Base-by-base conservation (phyloP, 2,329 filamentous ascomycete species). In the Capronia coronata region DNA sequence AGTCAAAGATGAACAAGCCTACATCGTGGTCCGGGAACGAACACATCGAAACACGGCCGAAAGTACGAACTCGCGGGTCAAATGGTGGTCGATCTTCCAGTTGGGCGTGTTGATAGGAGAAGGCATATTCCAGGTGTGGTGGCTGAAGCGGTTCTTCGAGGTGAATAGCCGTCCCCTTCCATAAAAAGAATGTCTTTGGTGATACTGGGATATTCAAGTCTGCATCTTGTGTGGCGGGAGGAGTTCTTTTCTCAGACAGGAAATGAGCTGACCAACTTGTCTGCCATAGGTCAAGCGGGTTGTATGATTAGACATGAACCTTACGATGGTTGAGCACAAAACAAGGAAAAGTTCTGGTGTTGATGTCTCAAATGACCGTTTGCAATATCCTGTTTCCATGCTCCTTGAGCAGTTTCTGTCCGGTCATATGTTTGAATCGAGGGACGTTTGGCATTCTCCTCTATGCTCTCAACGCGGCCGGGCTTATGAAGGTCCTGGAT, bases 21-120 rank as follows among this genome's bases (percentile, higher is more conserved):
- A 98, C 75, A 97, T 98, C 64, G 83, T 98, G 56, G 74, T 97
- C 51, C 86, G 93, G 62, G 93, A 98, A 75, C 81, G 93, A 65
- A 95, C 87, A 61, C 93, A 98, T 77, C 82, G 93, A 67, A 98
- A 98, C 75, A 98, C 93, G 8, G 93, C 93, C 58, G 93, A 98
- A 76, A 96, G 90, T 78, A 98, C 93, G 64, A 98, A 98, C 71
- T 80, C 82, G 61, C 80, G 93, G 60, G 93, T 98, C 68, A 98
- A 98, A 77, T 98, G 93, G 93, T 98, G 93, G 93, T 96, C 93
- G 70, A 79, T 97, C 62, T 97, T 97, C 71, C 90, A 98, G 71
- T 82, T 98, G 58, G 79, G 82, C 49, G 83, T 97, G 43, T 79
- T 98, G 56, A 77, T 94, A 59, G 89, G 86, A 63, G 88, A 97